These are phyloP conservation scores for Aspergillus baeticus DNA, from an alignment of 495 filamentous ascomycete genomes.

Conservation along the genomic window DNA sequence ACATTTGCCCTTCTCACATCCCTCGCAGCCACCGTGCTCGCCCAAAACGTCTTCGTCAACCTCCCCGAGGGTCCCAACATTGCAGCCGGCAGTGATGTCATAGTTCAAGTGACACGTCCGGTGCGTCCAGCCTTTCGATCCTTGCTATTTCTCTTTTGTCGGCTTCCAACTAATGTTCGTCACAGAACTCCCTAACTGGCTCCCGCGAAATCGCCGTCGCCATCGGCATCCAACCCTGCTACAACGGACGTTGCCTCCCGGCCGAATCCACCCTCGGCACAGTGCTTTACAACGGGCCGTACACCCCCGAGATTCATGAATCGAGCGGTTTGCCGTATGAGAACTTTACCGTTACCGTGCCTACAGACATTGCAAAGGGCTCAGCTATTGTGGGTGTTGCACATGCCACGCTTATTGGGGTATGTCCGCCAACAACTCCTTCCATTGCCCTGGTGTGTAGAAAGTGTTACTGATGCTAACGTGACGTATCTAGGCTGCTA, in stretches of 20 bases:
- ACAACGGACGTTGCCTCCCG: constrained; percentile 12
- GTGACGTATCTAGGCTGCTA: constrained; percentile 16
- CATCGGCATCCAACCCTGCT: constrained; percentile 34
- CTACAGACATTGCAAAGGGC: constrained; percentile 15
- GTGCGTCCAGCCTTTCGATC: constrained; percentile 24
- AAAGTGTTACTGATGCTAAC: neutral
- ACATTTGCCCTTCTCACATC: constrained; percentile 21
- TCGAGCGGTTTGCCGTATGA: constrained; percentile 28
- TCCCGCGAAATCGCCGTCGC: constrained; percentile 32
- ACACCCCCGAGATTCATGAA: constrained; percentile 33
- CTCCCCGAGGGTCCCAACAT: constrained; percentile 38
- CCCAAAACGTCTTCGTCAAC: constrained; percentile 64
- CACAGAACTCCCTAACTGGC: constrained; percentile 31
- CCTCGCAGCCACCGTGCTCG: constrained; percentile 49
- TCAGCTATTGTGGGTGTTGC: constrained; percentile 32
- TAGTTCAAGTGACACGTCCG: constrained; percentile 34
- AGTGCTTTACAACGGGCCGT: constrained; percentile 32
- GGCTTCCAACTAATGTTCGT: too few relatives aligned
- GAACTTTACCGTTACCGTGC: constrained; percentile 39
- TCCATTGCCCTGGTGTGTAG: neutral
- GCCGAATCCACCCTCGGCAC: constrained; percentile 26
- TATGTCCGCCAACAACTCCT: constrained; percentile 28
- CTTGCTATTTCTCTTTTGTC: too few relatives aligned
- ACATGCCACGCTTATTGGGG: constrained; percentile 34
- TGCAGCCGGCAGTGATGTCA: constrained; percentile 18